Evolutionary conservation across 1,284 basidiomycete genomes (phyloP), one percentile per base, ranked within the genome.

Genomic region (Pseudozyma flocculosa): DNA sequence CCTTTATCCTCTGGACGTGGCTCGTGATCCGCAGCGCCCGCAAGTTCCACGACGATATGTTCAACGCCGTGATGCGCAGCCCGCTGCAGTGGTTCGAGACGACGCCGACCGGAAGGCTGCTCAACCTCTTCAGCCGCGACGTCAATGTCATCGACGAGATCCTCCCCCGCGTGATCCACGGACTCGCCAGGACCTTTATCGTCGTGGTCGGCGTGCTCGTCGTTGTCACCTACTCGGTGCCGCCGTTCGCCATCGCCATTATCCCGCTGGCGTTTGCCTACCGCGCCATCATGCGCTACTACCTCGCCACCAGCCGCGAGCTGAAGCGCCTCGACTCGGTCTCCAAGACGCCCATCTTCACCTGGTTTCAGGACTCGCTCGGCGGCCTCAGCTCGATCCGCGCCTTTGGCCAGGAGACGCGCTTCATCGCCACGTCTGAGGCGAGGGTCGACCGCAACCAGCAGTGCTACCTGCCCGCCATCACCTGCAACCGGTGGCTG

Each of bases 51-150:
- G 51, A 59, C 30, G 52, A 80, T 36, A 83, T 98, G 43, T 82
- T 97, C 38, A 87, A 92, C 75, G 80, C 87, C 0, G 87, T 97
- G 11, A 81, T 98, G 1, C 92, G 92, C 68, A 92, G 93, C 1
- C 86, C 43, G 45, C 74, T 71, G 29, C 65, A 66, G n/a, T 76
- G 70, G 53, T 76, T 73, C 34, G 74, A 76, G 50, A 59, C 65
- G 34, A 75, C 75, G 26, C 75, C 75, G 13, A 65, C 75, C 22
- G 75, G 76, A 2, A 61, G 76, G 13, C 71, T 78, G 44, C 74
- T 76, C 56, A 78, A 78, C 54, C 67, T 75, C 21, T 60, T 77
- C 11, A 70, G 68, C 22, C 73, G 73, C 53, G 77, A 78, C 30
- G 61, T 78, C 23, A 68, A 76, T 48, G 74, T 75, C 23, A 46